Percentiles rank a stretch among this genome's conserved stretches.
Conservation (phyloP, 164 flowering plant species). For the Santalum album region DNA sequence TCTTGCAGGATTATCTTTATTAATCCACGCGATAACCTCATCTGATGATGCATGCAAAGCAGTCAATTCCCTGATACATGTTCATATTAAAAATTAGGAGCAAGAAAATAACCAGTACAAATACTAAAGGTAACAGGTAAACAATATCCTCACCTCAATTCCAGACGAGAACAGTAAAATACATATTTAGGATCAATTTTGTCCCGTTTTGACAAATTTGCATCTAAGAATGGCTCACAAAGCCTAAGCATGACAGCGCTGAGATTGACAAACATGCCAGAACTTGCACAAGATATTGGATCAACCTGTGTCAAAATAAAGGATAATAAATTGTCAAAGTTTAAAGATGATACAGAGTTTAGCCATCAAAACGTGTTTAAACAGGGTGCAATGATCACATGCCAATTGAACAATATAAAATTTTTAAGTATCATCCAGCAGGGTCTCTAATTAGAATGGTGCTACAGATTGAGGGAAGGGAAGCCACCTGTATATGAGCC, state of each 20-base stretch:
- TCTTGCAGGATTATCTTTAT: slow-evolving; percentile 24
- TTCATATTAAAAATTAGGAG: slow-evolving; percentile 15
- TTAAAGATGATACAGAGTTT: not conserved
- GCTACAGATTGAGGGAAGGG: not conserved
- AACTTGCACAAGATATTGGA: slow-evolving; percentile 85
- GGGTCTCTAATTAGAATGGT: not conserved
- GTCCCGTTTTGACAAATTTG: slow-evolving; percentile 66
- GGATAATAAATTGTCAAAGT: slow-evolving; percentile 1
- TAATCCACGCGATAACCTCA: slow-evolving; percentile 72
- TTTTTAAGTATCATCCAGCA: not conserved
- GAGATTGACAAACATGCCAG: slow-evolving; percentile 94
- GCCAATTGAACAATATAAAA: not conserved
- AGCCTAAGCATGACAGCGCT: slow-evolving; percentile 96
- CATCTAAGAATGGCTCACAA: slow-evolving; percentile 91
- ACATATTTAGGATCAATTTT: slow-evolving; percentile 87
- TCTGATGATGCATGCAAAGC: slow-evolving; percentile 96
- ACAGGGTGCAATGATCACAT: not conserved
- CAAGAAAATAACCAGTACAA: not conserved
- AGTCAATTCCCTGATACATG: slow-evolving; percentile 57
- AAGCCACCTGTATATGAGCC: slow-evolving; percentile 80
- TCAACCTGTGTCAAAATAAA: slow-evolving; percentile 58
- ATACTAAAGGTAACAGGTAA: not conserved
- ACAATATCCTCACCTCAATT: slow-evolving; percentile 44
- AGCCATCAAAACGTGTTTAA: not conserved
- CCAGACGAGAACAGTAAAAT: slow-evolving; percentile 51